Base-by-base conservation (phyloP, 768 basidiomycete species). In the Suillus decipiens region DNA sequence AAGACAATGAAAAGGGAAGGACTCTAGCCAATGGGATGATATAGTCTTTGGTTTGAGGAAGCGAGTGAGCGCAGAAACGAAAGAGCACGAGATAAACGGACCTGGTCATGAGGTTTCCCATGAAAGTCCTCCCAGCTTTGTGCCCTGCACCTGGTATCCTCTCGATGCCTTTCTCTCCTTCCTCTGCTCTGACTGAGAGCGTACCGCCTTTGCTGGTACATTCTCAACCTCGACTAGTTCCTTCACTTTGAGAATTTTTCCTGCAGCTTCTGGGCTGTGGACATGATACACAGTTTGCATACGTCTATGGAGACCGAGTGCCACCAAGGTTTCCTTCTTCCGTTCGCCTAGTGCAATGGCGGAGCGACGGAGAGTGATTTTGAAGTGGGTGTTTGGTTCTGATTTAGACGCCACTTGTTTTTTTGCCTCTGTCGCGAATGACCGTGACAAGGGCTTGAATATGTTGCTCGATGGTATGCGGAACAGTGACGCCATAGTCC, bases 151-250 rank as follows among this genome's bases (percentile, higher is more conserved):
- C 56, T 80, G 80, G 64, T 90, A 95, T 15, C 92, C 93, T 51
- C 88, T 79, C 12, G 82, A 75, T 11, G 90, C 84, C 73, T 82
- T 86, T 70, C 92, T 79, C 65, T 89, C 89, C 69, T 75, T 73
- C 67, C 86, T 81, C 79, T 89, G 87, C 76, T 92, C 82, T 65
- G 83, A 77, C 72, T 87, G 86, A n/a, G 86, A 89, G 77, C 82
- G 81, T 31, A 94, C 92, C 61, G 82, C 78, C 39, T 81, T 80
- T 31, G 79, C 78, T 0, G 89, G 84, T 17, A 97, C 94, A 71
- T 96, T 96, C 74, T 88, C 83, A 48, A 98, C 95, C 71, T 90
- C 84, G 11, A 97, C 85, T 50, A 98, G 79, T 77, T 98, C 95
- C 81, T 97, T 98, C 62, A 97, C 86, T 28, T 77, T 77, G 55